phyloP scores from a whole-genome alignment of 1,284 basidiomycete species.

The Trichosporon coremiiforme region DNA sequence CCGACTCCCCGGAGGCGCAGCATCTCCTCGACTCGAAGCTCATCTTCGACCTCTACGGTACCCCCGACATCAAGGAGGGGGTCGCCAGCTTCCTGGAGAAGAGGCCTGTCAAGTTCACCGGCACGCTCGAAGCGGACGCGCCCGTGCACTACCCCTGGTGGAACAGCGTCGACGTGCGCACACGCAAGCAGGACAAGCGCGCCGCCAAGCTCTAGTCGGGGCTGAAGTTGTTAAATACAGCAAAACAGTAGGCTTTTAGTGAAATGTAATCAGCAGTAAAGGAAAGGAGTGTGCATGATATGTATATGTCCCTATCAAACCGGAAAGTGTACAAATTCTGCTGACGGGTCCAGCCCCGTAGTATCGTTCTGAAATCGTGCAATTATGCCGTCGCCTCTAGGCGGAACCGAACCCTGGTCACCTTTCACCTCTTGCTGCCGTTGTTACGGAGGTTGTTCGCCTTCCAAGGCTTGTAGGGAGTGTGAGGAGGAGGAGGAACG shows the following conservation, averaged over 20 bases:
- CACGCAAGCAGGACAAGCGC: slow-evolving; percentile 14
- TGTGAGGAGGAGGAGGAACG: no score
- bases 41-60: slow-evolving; percentile 23
- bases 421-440: no score
- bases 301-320: no score
- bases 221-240: not conserved
- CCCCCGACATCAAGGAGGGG: slow-evolving; percentile 31
- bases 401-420: no score
- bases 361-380: no score
- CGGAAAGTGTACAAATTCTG: no score
- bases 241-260: not conserved
- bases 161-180: slow-evolving; percentile 22
- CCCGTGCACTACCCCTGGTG: slow-evolving; percentile 30
- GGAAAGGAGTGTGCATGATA: not conserved
- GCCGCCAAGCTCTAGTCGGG: not conserved
- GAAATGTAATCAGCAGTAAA: not conserved
- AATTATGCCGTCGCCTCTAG: no score
- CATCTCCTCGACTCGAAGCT: slow-evolving; percentile 32
- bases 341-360: no score
- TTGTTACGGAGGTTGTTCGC: no score
- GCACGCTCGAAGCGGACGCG: slow-evolving; percentile 23
- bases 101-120: slow-evolving; percentile 28
- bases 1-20: slow-evolving; percentile 28
- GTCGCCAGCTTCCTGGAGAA: slow-evolving; percentile 31
- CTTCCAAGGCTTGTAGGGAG: no score